Base-by-base conservation (phyloP, 129 eudicot genomes). In the Arctium lappa region DNA sequence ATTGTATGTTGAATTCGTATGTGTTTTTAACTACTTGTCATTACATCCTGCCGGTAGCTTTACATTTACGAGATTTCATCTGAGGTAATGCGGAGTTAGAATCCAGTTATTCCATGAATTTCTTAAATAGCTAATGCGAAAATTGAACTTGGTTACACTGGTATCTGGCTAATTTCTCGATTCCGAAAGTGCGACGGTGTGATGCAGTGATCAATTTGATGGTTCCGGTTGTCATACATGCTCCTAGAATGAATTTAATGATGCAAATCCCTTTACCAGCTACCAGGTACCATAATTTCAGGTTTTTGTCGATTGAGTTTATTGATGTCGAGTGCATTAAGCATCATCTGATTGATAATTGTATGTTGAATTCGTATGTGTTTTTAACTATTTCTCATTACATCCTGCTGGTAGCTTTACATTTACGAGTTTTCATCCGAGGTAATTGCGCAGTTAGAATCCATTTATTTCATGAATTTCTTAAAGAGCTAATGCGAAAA, bases 351-450 rank as follows among this genome's bases (percentile, higher is more conserved):
- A 66, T 79, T 79, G 46, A 63, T 12, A 79, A 13, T 66, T 29
- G 44, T 40, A 30, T 37, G 15, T 42, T n/a, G 6, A 5, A 37
- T 39, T 68, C 16, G 16, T 76, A 18, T 69, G 30, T 42, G 62
- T 29, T 78, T 56, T 78, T 78, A 65, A 31, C 44, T 30, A 2
- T 69, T 69, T 79, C 69, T 46, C 42, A 76, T 32, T 60, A n/a
- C n/a, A 76, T 76, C 31, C 44, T 50, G 63, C 8, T 10, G 10
- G n/a, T 74, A 40, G 78, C 62, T 27, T 74, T 18, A 10, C 9
- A 36, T 77, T 36, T 31, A 29, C 22, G 71, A 16, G 31, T 32
- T 76, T 50, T 37, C 13, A 44, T 22, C 9, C 16, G 15, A 16
- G 53, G 34, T 32, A 15, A 32, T 32, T 31, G 29, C 22, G 6